These are phyloP conservation scores for Suillus placidus DNA, from an alignment of 768 basidiomycete species.

Conservation along the genomic window DNA sequence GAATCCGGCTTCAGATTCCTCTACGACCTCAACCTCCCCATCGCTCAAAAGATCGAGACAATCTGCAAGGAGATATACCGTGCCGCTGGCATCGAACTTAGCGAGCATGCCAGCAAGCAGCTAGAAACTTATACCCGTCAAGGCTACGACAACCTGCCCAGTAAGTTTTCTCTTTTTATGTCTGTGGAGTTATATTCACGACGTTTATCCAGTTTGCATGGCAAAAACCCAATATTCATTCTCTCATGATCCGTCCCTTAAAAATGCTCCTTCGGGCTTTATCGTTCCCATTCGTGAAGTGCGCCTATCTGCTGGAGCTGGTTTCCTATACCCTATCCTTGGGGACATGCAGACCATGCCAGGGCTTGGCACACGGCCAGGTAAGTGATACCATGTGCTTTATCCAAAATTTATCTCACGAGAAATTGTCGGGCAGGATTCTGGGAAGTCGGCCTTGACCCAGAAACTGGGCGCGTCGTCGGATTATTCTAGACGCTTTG, in stretches of 20 bases:
- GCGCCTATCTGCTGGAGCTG: constrained; percentile 87
- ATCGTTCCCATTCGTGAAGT: constrained; percentile 90
- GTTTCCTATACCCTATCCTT: constrained; percentile 94
- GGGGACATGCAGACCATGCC: constrained; percentile 99
- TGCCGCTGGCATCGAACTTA: constrained; percentile 87
- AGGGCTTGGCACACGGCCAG: constrained; percentile 89
- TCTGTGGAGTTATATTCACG: constrained; percentile 6
- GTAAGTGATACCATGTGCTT: constrained; percentile 38
- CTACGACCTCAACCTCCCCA: constrained; percentile 81
- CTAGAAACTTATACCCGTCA: constrained; percentile 91
- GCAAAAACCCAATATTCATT: constrained; percentile 98
- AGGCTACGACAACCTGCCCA: constrained; percentile 78
- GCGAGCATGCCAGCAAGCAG: constrained; percentile 82
- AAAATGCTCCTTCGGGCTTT: constrained; percentile 92
- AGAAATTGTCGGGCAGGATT: constrained; percentile 54
- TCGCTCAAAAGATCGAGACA: constrained; percentile 85
- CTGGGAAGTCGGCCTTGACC: constrained; percentile 87
- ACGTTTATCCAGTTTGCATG: constrained; percentile 74
- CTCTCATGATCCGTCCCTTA: constrained; percentile 90
- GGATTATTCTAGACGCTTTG: constrained; percentile 71
- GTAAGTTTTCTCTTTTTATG: constrained; percentile 45
- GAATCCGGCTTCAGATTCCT: constrained; percentile 89
- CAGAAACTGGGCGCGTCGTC: constrained; percentile 77
- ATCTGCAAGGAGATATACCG: constrained; percentile 94
- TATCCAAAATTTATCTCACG: constrained; percentile 12